Evolutionary conservation across 2,329 filamentous ascomycete species (phyloP).

Genomic region (Coniosporium tulheliwenetii): DNA sequence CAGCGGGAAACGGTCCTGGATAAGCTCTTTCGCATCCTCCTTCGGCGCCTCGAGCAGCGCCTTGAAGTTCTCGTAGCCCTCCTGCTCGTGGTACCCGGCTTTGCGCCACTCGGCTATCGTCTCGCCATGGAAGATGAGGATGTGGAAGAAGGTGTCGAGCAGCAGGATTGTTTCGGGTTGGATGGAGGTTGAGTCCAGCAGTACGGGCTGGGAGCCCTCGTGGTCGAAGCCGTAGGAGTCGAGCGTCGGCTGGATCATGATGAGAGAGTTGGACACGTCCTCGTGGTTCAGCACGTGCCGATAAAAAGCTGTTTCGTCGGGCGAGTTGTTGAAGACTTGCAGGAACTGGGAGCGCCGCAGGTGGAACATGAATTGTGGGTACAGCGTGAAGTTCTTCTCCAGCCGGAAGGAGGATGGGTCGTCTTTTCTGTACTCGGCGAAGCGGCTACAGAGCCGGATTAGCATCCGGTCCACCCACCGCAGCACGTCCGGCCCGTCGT

Average conservation of each 20-base stretch:
- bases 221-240: conserved; percentile 97
- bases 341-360: conserved; percentile 91
- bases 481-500: conserved; percentile 94
- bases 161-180: conserved; percentile 87
- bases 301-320: conserved; percentile 98
- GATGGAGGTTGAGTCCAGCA: conserved; percentile 91
- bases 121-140: conserved; percentile 97
- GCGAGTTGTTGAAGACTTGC: conserved; percentile 98
- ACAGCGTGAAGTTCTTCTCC: conserved; percentile 98
- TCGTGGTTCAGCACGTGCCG: conserved; percentile 94
- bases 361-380: conserved; percentile 99
- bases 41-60: conserved; percentile 80
- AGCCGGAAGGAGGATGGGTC: conserved; percentile 92
- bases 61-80: conserved; percentile 94
- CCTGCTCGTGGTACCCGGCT: conserved; percentile 92
- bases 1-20: conserved; percentile 93
- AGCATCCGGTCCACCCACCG: conserved; percentile 98
- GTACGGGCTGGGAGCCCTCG: conserved; percentile 80
- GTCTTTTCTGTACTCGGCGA: conserved; percentile 96
- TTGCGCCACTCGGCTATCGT: conserved; percentile 97
- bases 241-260: conserved; percentile 97
- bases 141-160: conserved; percentile 98
- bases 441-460: conserved; percentile 87
- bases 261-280: conserved; percentile 86
- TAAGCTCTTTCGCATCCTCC: conserved; percentile 91